phyloP scores from a whole-genome alignment of 768 basidiomycete genomes.

The Mycena floridula region DNA sequence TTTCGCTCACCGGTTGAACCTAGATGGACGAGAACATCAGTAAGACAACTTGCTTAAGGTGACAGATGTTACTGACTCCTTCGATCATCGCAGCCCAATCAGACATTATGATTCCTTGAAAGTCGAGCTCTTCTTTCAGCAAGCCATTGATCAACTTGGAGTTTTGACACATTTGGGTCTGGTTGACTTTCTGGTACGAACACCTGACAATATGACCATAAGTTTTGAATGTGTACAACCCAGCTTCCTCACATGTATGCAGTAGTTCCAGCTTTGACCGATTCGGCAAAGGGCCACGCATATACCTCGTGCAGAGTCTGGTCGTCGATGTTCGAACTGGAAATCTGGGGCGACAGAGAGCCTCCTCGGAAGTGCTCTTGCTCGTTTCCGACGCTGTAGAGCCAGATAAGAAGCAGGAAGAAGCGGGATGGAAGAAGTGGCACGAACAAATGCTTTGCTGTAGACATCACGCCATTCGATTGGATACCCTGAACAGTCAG shows the following conservation, averaged over 20 bases:
- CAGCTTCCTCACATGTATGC: slow-evolving; percentile 27
- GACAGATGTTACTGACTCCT: neutral
- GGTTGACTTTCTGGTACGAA: slow-evolving; percentile 27
- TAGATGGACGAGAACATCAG: too few relatives aligned
- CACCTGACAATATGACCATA: slow-evolving; percentile 1
- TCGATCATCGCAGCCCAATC: slow-evolving; percentile 43
- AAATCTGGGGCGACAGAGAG: slow-evolving; percentile 7
- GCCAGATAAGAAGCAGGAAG: neutral
- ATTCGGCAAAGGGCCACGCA: slow-evolving; percentile 19
- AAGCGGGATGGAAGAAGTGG: slow-evolving; percentile 1
- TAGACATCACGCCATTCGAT: slow-evolving; percentile 29
- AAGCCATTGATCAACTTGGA: slow-evolving; percentile 32
- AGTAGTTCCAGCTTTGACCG: slow-evolving; percentile 25
- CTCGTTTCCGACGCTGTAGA: slow-evolving; percentile 14
- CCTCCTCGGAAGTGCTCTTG: slow-evolving; percentile 18
- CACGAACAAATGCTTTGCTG: slow-evolving; percentile 25
- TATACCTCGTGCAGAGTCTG: slow-evolving; percentile 29
- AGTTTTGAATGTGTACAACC: neutral
- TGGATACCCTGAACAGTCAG: slow-evolving; percentile 34
- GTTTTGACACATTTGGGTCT: slow-evolving; percentile 45
- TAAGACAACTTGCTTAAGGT: too few relatives aligned
- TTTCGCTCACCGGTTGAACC: neutral
- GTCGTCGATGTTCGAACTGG: slow-evolving; percentile 33
- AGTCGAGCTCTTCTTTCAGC: slow-evolving; percentile 42
- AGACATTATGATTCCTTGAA: slow-evolving; percentile 29